Evolutionary conservation across 2,329 filamentous ascomycete species (phyloP), one percentile per base, ranked within the genome.

Genomic region (Trichoderma asperellum): DNA sequence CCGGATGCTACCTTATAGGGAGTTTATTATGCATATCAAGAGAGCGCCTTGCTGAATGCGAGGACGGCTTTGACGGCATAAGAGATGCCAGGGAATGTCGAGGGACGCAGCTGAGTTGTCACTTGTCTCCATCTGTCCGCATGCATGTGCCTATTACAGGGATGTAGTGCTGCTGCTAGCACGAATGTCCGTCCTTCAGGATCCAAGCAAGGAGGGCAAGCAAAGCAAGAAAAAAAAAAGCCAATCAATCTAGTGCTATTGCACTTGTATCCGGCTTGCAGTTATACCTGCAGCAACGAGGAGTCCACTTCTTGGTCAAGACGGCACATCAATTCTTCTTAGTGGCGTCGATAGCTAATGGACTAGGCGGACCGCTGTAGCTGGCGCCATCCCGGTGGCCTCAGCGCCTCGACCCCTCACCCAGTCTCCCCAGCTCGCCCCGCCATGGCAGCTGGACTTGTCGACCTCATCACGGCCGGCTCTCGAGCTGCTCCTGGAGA

Each of bases 401-500:
- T 64, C 62, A 57, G 18, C 35, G 27, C 47, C 40, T 37, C 49
- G 47, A 69, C 59, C 67, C 67, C 67, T 68, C 66, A 68, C 18
- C 18, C 40, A 8, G 32, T 58, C 53, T n/a, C 67, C 62, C 49
- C 35, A 29, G 35, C 40, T 63, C 34, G 53, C 59, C 67, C 67
- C 67, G 67, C 67, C 60, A 69, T n/a, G 58, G 43, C 67, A 34
- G 58, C 52, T 64, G 29, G 53, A 35, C 34, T 3, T 27, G 43
- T 69, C 53, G 67, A 69, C 67, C 67, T 69, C 67, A 69, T 64
- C 58, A 37, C 47, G 6, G 40, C 16, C 10, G 40, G 24, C 43
- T 65, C 21, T 27, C 52, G 32, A 32, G 18, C 18, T 24, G 14
- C 61, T 49, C 18, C 14, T 10, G 14, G 16, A 34, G 27, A 55